phyloP scores from a whole-genome alignment of 345 rosid genomes.

The Pistacia vera region DNA sequence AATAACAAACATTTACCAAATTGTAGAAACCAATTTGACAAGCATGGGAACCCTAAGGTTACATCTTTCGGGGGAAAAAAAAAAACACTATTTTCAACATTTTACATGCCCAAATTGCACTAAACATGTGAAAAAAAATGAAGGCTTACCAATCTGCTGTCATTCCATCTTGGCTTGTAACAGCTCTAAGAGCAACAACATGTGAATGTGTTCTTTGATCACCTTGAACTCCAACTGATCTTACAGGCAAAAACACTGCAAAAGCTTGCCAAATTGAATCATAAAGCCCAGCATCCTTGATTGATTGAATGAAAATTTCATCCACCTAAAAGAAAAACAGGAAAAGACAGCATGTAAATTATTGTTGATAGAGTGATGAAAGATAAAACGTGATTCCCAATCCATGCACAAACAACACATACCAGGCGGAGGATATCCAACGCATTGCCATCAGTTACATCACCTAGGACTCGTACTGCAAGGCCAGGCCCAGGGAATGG shows the following conservation, averaged over 20 bases:
- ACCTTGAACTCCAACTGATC: constrained; percentile 98
- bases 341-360: neutral
- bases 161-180: constrained; percentile 99
- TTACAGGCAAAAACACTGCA: constrained; percentile 92
- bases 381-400: neutral
- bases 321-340: constrained; percentile 58
- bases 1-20: too few relatives aligned
- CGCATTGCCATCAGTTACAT: constrained; percentile 88
- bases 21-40: neutral
- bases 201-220: constrained; percentile 99
- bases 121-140: neutral
- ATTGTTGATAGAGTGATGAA: neutral
- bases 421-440: constrained; percentile 91
- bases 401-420: constrained; percentile 19
- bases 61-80: neutral
- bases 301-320: constrained; percentile 95
- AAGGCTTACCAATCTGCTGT: constrained; percentile 90
- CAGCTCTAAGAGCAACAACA: constrained; percentile 98
- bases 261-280: constrained; percentile 99
- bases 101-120: neutral
- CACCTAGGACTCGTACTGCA: constrained; percentile 93
- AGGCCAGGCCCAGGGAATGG: constrained; percentile 99
- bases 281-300: constrained; percentile 93
- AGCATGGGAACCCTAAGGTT: neutral
- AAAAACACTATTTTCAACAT: neutral